A percentile compares a stretch with the other conserved stretches of the same genome.
These are phyloP conservation scores for Saccharum officinarum DNA, from an alignment of 176 grass and related monocot genomes.

Conservation along the genomic window DNA sequence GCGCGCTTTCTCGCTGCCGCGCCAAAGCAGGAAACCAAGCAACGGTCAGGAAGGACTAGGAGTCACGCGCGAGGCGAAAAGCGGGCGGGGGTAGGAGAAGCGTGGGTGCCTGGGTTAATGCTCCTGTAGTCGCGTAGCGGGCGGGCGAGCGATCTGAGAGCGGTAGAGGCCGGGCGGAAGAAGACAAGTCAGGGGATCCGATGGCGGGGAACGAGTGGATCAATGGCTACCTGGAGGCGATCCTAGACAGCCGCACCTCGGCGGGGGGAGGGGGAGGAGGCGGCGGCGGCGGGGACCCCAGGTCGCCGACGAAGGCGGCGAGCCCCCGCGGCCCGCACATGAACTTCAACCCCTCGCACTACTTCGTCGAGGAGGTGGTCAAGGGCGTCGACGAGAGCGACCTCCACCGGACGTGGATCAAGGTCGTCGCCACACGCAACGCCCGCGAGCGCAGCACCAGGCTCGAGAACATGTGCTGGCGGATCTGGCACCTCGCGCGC, in stretches of 20 bases:
- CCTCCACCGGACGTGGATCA: slow-evolving; percentile 97
- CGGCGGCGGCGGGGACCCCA: slow-evolving; percentile 20
- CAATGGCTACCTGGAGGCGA: slow-evolving; percentile 96
- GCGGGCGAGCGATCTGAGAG: not conserved
- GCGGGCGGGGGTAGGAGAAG: not conserved
- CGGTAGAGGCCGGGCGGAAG: too few relatives aligned
- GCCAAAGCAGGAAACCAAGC: slow-evolving; percentile 17
- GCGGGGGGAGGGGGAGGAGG: slow-evolving; percentile 15
- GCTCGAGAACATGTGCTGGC: slow-evolving; percentile 99
- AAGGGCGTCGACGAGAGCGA: slow-evolving; percentile 95
- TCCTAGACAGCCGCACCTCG: slow-evolving; percentile 70
- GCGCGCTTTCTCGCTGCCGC: not conserved
- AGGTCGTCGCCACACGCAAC: slow-evolving; percentile 97
- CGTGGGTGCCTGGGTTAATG: not conserved
- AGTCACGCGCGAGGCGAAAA: not conserved
- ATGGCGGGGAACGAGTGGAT: slow-evolving; percentile 97
- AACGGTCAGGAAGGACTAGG: not conserved
- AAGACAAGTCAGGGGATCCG: not conserved
- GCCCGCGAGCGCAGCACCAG: slow-evolving; percentile 69
- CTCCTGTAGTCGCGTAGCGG: not conserved
- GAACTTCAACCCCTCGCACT: slow-evolving; percentile 87
- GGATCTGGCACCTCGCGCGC: slow-evolving; percentile 95
- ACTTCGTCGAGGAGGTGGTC: slow-evolving; percentile 99
- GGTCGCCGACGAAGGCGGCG: slow-evolving; percentile 16
- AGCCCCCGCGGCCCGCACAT: slow-evolving; percentile 56